Conservation (phyloP, 495 filamentous ascomycete species). For the Penicillium bovifimosum region DNA sequence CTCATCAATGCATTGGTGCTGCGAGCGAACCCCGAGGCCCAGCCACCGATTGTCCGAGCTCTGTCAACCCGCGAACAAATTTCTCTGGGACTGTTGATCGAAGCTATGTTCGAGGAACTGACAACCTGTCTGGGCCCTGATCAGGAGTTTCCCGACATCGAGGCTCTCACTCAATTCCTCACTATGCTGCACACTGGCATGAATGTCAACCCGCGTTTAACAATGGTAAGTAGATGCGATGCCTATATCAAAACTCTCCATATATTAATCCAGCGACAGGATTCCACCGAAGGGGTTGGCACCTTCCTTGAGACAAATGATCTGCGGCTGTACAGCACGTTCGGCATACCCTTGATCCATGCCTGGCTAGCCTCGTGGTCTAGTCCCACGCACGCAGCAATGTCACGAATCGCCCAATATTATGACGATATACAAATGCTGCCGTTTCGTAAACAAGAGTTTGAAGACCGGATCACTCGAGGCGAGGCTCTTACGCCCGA, state of each 20-base stretch:
- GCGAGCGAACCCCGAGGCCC: constrained; percentile 57
- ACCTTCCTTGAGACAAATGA: constrained; percentile 78
- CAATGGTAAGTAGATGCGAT: constrained; percentile 36
- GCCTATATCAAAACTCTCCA: not conserved
- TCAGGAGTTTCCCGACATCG: constrained; percentile 72
- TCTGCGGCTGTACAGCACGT: constrained; percentile 81
- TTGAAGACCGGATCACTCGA: constrained; percentile 69
- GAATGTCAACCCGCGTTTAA: constrained; percentile 93
- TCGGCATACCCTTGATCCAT: constrained; percentile 84
- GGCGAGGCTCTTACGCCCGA: constrained; percentile 43
- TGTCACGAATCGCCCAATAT: constrained; percentile 65
- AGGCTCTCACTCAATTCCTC: constrained; percentile 80
- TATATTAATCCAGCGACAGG: constrained; percentile 28
- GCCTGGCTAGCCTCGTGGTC: constrained; percentile 76
- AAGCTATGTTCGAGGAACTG: constrained; percentile 86
- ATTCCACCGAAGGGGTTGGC: constrained; percentile 50
- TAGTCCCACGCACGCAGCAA: constrained; percentile 58
- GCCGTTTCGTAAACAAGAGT: constrained; percentile 78
- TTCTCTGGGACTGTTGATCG: constrained; percentile 74
- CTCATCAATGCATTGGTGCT: constrained; percentile 88
- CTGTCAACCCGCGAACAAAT: constrained; percentile 79
- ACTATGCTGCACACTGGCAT: constrained; percentile 90
- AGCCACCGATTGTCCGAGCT: constrained; percentile 69
- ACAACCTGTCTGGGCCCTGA: constrained; percentile 56
- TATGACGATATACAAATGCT: constrained; percentile 90